Base-by-base conservation (phyloP, 768 basidiomycete genomes). In the Nidula microcarpa region DNA sequence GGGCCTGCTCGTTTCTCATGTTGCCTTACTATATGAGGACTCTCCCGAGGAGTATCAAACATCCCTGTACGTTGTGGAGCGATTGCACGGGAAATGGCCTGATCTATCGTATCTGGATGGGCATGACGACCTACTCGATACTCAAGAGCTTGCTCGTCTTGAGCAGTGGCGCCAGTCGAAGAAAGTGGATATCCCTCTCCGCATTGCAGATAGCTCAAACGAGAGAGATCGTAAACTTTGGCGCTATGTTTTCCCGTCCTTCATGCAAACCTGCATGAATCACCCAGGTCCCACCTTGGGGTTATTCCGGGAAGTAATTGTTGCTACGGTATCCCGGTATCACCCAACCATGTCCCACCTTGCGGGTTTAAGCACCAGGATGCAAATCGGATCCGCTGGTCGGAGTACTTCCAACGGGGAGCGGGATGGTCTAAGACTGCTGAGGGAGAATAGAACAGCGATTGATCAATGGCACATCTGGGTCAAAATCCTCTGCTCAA, bases 401-500 rank as follows among this genome's bases (percentile, higher is more conserved):
- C 77, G 82, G 14, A 64, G 67, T 3, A 65, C 69, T 5, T 68
- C 68, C 43, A 60, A 64, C 10, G 55, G 63, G 1, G 86, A 86
- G 47, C 76, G 74, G 48, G 83, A 86, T 53, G 80, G 80, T 0
- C 60, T 73, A 23, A 81, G 77, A 49, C 57, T 77, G 6, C 71
- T 86, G 10, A 67, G 70, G 36, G 88, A 89, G 5, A 83, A 85
- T 59, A 82, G 74, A 61, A 63, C 65, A 13, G 64, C 82, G 16
- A 75, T 91, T 33, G 82, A 85, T 43, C 91, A 94, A 66, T 94
- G 91, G 91, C 79, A 87, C 54, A 70, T 85, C 17, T 93, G 91
- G 91, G 76, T 92, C 50, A 89, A 89, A 56, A 77, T 88, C 17
- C 76, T 96, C n/a, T 94, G 89, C 57, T 80, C 87, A n/a, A 92